Evolutionary conservation across 148 eudicot species (phyloP), one percentile per base, ranked within the genome.

Genomic region (Chenopodium album): DNA sequence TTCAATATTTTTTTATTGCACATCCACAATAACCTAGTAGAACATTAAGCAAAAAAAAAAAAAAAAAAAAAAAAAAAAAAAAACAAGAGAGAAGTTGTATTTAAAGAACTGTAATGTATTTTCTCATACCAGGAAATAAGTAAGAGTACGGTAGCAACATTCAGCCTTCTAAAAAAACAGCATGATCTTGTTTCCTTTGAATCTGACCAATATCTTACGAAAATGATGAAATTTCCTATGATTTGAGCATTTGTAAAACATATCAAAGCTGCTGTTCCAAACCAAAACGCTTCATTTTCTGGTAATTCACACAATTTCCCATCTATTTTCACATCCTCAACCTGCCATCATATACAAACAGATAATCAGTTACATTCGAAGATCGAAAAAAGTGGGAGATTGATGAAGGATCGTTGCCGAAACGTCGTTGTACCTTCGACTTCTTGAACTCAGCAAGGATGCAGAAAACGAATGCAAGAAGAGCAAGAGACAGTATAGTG

Each of bases 381-480:
- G 22, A 17, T 56, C 22, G 4, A 56, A 56, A 56, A 56, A 56
- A 14, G 4, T 10, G 54, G 14, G 22, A 17, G 4, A 14, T 56
- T 56, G 62, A 56, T 56, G 5, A 56, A 14, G 4, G 62, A 56
- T 56, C 62, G 22, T 3, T 4, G 22, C 12, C 54, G 16, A 50
- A 1, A 8, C 50, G 54, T 56, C 17, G 22, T 32, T 20, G 48
- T 79, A 94, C 98, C 91, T 94, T 91, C 46, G 95, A 85, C 80
- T 83, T 91, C 86, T 88, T 90, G 86, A 89, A 85, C 67, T 94
- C 97, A 4, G 97, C 92, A 22, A 90, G 85, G 50, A 94, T 50
- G 88, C 93, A 92, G 20, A 89, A 72, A 2, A 84, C 78, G 63
- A 84, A 91, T 46, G 97, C 82, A 78, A 84, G 47, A 14, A 90